These are phyloP conservation scores for Mycena maculata DNA, from an alignment of 768 basidiomycete species.

Conservation along the genomic window DNA sequence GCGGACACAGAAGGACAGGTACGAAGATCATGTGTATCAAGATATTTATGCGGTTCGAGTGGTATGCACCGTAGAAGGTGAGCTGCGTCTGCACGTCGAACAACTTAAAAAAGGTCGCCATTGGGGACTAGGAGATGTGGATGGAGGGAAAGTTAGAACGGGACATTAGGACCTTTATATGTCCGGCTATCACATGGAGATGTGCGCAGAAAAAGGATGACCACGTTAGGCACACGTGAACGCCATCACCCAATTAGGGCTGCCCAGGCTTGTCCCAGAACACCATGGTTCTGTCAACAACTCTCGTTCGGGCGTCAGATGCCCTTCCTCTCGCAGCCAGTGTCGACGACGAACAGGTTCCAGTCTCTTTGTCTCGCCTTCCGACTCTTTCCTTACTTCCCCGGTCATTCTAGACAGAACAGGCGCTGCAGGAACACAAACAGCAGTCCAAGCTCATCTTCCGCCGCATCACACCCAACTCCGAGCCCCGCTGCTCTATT, in stretches of 20 bases:
- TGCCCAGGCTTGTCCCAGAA: constrained; percentile 23
- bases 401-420: constrained; percentile 78
- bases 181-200: background rate
- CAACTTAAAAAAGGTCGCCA: constrained; percentile 54
- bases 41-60: constrained; percentile 85
- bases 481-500: constrained; percentile 96
- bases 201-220: too few relatives aligned
- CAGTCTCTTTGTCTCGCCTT: constrained; percentile 32
- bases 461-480: constrained; percentile 91
- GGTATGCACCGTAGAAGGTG: constrained; percentile 94
- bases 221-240: background rate
- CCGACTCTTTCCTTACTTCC: constrained; percentile 9
- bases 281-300: constrained; percentile 87
- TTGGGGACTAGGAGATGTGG: constrained; percentile 24
- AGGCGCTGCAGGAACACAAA: constrained; percentile 95
- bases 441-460: constrained; percentile 98
- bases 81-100: constrained; percentile 84
- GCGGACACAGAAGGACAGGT: constrained; percentile 84
- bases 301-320: constrained; percentile 86
- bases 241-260: background rate
- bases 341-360: constrained; percentile 96
- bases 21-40: constrained; percentile 89
- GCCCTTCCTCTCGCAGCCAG: constrained; percentile 93
- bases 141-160: background rate
- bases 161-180: background rate